These are phyloP conservation scores for Xylaria sp. DNA, from an alignment of 2,329 filamentous ascomycete species.

Conservation along the genomic window DNA sequence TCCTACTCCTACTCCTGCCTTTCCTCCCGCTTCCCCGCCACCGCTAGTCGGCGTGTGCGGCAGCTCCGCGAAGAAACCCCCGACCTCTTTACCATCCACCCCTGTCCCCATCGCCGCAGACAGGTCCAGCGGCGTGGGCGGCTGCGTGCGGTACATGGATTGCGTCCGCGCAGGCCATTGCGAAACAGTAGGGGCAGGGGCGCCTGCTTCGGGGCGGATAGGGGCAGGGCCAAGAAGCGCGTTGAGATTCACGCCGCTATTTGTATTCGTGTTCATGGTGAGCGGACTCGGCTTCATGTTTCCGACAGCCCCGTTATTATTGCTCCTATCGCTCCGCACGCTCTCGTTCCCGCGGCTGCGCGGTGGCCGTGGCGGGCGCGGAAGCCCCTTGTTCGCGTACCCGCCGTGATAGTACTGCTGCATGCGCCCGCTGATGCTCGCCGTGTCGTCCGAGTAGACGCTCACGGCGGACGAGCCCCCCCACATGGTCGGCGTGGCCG, in stretches of 20 bases:
- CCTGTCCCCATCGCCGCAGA: constrained; percentile 24
- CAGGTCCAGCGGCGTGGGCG: constrained; percentile 41
- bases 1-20: neutral
- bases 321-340: constrained; percentile 42
- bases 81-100: constrained; percentile 30
- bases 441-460: constrained; percentile 47
- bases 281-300: neutral
- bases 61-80: constrained; percentile 38
- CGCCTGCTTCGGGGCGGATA: constrained; percentile 21
- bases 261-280: neutral
- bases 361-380: constrained; percentile 26
- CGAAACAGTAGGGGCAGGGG: neutral
- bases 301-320: constrained; percentile 20
- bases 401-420: constrained; percentile 1
- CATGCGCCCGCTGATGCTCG: constrained; percentile 40
- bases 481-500: constrained; percentile 44
- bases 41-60: constrained; percentile 28
- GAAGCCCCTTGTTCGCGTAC: constrained; percentile 20
- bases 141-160: constrained; percentile 40
- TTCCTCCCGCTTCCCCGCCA: constrained; percentile 14
- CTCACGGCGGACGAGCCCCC: constrained; percentile 47
- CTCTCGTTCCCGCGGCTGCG: constrained; percentile 26
- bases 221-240: neutral
- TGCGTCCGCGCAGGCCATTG: constrained; percentile 39
- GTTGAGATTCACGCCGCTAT: neutral